Percentiles rank a stretch among this genome's conserved stretches.
phyloP scores from a whole-genome alignment of 441 rosid species.

The Gossypium lobatum region DNA sequence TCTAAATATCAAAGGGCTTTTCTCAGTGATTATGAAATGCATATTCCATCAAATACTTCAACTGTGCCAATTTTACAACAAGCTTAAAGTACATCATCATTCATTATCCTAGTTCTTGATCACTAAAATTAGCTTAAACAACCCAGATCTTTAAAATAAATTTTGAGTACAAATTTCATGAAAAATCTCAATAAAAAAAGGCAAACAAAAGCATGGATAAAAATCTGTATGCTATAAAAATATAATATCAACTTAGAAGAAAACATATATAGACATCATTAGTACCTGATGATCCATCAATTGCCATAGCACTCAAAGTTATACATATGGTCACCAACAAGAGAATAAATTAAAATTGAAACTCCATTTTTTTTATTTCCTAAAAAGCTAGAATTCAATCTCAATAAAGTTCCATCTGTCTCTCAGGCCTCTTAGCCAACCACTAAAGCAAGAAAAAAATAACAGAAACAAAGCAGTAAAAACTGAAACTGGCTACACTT shows the following conservation, averaged over 20 bases:
- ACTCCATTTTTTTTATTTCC: conserved; percentile 24
- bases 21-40: no score
- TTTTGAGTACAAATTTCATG: conserved; percentile 2
- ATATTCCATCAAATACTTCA: no score
- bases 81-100: no score
- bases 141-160: conserved; percentile 7
- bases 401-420: conserved; percentile 24
- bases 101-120: neutral
- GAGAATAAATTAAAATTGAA: conserved; percentile 18
- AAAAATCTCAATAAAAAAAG: neutral
- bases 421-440: neutral
- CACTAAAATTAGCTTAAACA: neutral
- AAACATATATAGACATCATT: conserved; percentile 18
- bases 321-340: neutral
- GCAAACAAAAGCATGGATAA: conserved; percentile 13
- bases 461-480: conserved; percentile 7
- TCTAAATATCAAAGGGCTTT: no score
- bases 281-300: conserved; percentile 49
- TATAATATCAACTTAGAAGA: no score
- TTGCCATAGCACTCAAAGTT: conserved; percentile 19
- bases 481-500: conserved; percentile 7
- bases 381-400: conserved; percentile 12
- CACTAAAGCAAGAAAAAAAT: conserved; percentile 9
- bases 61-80: no score
- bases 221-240: conserved; percentile 5